Base-by-base conservation (phyloP, 352 stramenopile genomes). In the Phytopythium delawarense region DNA sequence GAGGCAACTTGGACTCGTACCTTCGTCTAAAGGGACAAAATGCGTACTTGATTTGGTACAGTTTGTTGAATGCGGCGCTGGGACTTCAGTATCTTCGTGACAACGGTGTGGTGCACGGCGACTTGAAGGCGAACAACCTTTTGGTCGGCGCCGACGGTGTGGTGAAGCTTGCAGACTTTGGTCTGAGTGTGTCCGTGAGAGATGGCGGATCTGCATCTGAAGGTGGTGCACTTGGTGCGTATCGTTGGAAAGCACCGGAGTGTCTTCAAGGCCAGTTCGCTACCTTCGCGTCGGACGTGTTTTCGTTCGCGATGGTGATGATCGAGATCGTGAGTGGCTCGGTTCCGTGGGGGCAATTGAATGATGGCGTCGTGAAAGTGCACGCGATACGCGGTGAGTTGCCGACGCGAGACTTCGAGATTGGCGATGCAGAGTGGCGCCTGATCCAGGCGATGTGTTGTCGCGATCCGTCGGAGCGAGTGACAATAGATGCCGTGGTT, bases 161-260 rank as follows among this genome's bases (percentile, higher is more conserved):
- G 16, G 66, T 58, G 21, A 74, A 72, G 42, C 61, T 74, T 18
- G 70, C 70, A 1, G 70, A 77, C 51, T 77, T 77, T 66, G 70
- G 70, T 2, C 51, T 77, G 18, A 74, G 50, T 28, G 30, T 44
- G 28, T 42, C 62, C 20, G 62, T 52, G 16, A 57, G 3, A 57
- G 6, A 40, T 25, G 50, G n/a, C 28, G 21, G 20, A 7, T 44
- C 50, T 5, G 50, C 15, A 12, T 13, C 30, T 23, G 35, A 20
- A 30, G 42, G 50, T 9, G 57, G 45, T 11, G 66, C 59, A 15
- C 59, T 71, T 23, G 70, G 70, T n/a, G 64, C 66, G 21, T 64
- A 64, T 39, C 55, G 66, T n/a, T 76, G 69, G 69, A 76, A 73
- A 12, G 65, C 69, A 2, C 69, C 69, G 0, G 69, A 74, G 28